A percentile compares a stretch with the other conserved stretches of the same genome.
Conservation (phyloP, 305 asterid species). For the Fraxinus greggii region DNA sequence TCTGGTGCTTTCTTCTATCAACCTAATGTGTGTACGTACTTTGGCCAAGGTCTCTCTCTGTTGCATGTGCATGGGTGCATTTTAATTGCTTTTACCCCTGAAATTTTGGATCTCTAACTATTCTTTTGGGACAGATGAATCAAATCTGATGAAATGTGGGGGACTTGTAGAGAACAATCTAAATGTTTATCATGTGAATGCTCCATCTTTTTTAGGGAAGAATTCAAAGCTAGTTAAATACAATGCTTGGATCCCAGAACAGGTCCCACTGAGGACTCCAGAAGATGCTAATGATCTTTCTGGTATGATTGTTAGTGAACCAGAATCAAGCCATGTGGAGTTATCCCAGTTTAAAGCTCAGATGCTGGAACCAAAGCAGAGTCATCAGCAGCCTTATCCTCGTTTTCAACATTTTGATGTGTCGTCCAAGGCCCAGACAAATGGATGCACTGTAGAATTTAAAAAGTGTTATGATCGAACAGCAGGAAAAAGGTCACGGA, state of each 20-base stretch:
- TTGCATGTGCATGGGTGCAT: not conserved
- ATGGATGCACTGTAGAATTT: slow-evolving; percentile 19
- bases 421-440: slow-evolving; percentile 25
- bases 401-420: slow-evolving; percentile 18
- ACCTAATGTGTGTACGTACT: not conserved
- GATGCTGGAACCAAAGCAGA: slow-evolving; percentile 12
- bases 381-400: slow-evolving; percentile 22
- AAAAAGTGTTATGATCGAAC: slow-evolving; percentile 17
- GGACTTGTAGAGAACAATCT: slow-evolving; percentile 27
- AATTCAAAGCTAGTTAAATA: slow-evolving; percentile 22
- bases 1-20: slow-evolving; percentile 1
- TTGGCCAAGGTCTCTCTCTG: not conserved
- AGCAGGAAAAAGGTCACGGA: slow-evolving; percentile 21
- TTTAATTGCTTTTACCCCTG: not conserved
- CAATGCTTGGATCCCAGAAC: slow-evolving; percentile 26
- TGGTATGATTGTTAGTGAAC: slow-evolving; percentile 17
- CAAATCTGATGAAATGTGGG: slow-evolving; percentile 21
- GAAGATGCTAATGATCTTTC: slow-evolving; percentile 28
- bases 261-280: slow-evolving; percentile 15
- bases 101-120: slow-evolving; percentile 8
- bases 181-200: slow-evolving; percentile 23
- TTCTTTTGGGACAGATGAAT: slow-evolving; percentile 22
- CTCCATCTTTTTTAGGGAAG: slow-evolving; percentile 23
- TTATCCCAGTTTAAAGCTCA: slow-evolving; percentile 22
- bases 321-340: slow-evolving; percentile 18